Evolutionary conservation across 148 eudicot genomes (phyloP).

Genomic region (Fagopyrum homotropicum): DNA sequence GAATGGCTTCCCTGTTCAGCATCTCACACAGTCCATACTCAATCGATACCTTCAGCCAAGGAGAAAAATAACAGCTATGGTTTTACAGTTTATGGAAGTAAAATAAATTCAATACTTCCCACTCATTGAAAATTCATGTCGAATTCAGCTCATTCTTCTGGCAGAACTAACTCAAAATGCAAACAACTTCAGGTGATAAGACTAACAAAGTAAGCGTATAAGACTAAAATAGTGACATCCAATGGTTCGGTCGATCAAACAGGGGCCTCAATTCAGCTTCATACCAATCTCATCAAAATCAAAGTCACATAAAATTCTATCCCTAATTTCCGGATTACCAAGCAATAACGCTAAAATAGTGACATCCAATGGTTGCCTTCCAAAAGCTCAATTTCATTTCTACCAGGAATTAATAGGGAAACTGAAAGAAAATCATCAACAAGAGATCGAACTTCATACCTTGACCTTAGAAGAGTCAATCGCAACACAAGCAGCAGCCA

Average conservation of each 20-base stretch:
- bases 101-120: neutral
- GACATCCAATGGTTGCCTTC: neutral
- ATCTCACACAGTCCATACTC: conserved; percentile 92
- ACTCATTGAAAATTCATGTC: neutral
- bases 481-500: conserved; percentile 24
- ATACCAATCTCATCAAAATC: neutral
- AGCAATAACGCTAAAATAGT: neutral
- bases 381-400: neutral
- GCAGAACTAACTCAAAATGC: neutral
- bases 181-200: too few relatives aligned
- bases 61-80: neutral
- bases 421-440: neutral
- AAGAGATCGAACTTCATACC: conserved; percentile 24
- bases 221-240: too few relatives aligned
- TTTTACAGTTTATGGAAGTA: too few relatives aligned
- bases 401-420: neutral
- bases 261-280: neutral
- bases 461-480: conserved; percentile 57
- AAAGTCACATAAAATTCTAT: neutral
- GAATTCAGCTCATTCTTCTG: neutral
- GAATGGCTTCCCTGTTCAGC: conserved; percentile 62
- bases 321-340: neutral
- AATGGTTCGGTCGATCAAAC: neutral
- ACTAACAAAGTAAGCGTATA: too few relatives aligned
- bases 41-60: conserved; percentile 55